phyloP scores from a whole-genome alignment of 371 early-diverging fungal genomes.

The Mortierella sp. region DNA sequence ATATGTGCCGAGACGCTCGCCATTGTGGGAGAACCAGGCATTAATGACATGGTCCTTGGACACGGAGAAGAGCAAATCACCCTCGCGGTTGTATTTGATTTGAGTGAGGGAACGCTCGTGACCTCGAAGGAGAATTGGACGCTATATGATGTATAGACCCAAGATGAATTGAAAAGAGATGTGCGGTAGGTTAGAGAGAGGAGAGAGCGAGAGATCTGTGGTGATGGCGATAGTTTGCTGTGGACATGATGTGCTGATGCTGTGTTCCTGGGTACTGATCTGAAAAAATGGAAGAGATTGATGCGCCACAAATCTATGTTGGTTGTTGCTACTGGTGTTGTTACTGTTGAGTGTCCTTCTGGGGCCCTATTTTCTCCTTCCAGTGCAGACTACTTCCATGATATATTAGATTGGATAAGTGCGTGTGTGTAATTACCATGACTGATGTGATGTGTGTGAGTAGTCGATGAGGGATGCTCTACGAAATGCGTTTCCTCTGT shows the following conservation, averaged over 20 bases:
- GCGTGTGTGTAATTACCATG: background rate
- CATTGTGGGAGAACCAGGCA: conserved; percentile 98
- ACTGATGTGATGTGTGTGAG: background rate
- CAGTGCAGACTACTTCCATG: background rate
- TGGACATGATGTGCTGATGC: background rate
- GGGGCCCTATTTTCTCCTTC: background rate
- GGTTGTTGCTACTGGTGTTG: background rate
- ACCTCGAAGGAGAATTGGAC: conserved; percentile 96
- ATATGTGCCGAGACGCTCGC: conserved; percentile 97
- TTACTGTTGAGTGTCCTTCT: background rate
- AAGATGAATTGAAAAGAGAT: background rate
- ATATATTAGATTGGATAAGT: background rate
- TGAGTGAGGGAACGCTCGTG: conserved; percentile 98
- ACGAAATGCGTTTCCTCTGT: no score
- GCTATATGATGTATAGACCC: conserved; percentile 60
- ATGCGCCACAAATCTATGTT: background rate
- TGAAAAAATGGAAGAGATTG: background rate
- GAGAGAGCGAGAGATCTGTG: background rate
- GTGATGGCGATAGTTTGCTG: background rate
- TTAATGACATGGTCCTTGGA: conserved; percentile 95
- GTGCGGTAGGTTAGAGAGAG: background rate
- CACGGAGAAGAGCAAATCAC: conserved; percentile 98
- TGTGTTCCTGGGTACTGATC: background rate
- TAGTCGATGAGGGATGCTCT: background rate
- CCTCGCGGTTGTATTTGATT: conserved; percentile 99